Percentiles rank a stretch among this genome's conserved stretches.
phyloP scores from a whole-genome alignment of 768 basidiomycete species.

The Mycena amicta region DNA sequence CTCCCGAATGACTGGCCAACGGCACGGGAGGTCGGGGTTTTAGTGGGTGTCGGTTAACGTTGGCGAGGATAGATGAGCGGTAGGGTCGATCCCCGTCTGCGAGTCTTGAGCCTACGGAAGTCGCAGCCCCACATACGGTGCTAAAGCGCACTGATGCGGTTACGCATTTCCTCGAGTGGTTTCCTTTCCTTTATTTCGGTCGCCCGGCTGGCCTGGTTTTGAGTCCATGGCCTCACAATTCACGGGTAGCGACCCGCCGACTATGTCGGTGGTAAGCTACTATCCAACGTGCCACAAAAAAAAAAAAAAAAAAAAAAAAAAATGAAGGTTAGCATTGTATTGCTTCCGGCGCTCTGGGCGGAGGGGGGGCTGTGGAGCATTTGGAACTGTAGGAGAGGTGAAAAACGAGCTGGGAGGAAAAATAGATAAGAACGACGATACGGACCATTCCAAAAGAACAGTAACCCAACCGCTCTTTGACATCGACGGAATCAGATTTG shows the following conservation, averaged over 20 bases:
- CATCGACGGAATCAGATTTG: no score
- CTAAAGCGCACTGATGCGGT: constrained; percentile 3
- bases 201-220: constrained; percentile 7
- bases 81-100: neutral
- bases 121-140: constrained; percentile 11
- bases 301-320: constrained; percentile 3
- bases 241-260: constrained; percentile 2
- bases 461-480: no score
- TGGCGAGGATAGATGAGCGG: neutral
- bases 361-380: no score
- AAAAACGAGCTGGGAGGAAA: no score
- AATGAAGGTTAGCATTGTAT: no score
- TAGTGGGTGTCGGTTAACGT: constrained; percentile 10
- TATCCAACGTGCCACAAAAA: neutral
- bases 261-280: constrained; percentile 1
- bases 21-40: constrained; percentile 2
- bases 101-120: neutral
- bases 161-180: constrained; percentile 16
- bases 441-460: no score
- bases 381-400: no score
- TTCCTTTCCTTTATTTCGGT: no score
- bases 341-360: no score
- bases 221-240: constrained; percentile 7
- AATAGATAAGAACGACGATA: no score
- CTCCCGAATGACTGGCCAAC: neutral